These are phyloP conservation scores for Pulveroboletus frians DNA, from an alignment of 768 basidiomycete genomes.

Conservation along the genomic window DNA sequence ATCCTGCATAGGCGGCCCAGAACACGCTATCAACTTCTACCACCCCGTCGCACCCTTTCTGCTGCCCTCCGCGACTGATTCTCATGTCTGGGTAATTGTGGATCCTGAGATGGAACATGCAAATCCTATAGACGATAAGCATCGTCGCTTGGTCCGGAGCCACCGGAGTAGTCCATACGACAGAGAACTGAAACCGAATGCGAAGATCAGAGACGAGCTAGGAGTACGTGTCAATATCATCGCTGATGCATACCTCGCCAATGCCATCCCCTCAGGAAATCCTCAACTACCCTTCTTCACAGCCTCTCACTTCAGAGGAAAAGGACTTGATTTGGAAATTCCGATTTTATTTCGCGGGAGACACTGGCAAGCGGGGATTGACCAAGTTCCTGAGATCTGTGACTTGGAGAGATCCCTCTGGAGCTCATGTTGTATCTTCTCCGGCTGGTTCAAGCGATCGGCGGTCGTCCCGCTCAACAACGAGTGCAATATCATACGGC, in stretches of 20 bases:
- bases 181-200: slow-evolving; percentile 93
- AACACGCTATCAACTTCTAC: slow-evolving; percentile 38
- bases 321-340: slow-evolving; percentile 99
- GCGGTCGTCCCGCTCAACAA: slow-evolving; percentile 64
- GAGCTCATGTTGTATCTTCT: no score
- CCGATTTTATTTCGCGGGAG: slow-evolving; percentile 91
- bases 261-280: no score
- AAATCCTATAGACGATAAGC: slow-evolving; percentile 97
- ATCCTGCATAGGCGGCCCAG: slow-evolving; percentile 35
- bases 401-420: slow-evolving; percentile 54
- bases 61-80: slow-evolving; percentile 49
- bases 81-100: slow-evolving; percentile 77
- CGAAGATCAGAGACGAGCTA: slow-evolving; percentile 44
- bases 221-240: no score
- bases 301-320: slow-evolving; percentile 56
- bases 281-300: no score
- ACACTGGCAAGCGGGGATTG: slow-evolving; percentile 88
- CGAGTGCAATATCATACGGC: slow-evolving; percentile 77
- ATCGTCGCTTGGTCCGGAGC: slow-evolving; percentile 88
- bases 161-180: slow-evolving; percentile 94
- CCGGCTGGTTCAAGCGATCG: slow-evolving; percentile 52
- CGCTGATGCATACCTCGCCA: no score
- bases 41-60: slow-evolving; percentile 37
- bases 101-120: slow-evolving; percentile 90
- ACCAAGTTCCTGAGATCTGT: slow-evolving; percentile 98